Percentiles rank a stretch among this genome's conserved stretches.
These are phyloP conservation scores for Fagopyrum homotropicum DNA, from an alignment of 148 eudicot genomes.

Conservation along the genomic window DNA sequence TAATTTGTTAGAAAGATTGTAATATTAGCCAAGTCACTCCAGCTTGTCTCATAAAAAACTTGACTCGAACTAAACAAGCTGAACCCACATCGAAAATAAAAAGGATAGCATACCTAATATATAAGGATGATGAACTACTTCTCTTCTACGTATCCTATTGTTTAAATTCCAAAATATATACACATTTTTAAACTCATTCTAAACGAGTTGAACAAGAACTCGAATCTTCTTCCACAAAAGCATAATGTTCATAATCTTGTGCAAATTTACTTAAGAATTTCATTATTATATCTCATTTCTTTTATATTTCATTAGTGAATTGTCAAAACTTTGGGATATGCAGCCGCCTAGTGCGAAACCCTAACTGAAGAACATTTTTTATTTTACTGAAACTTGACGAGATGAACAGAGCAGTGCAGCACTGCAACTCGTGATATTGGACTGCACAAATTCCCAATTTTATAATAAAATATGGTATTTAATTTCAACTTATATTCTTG, in stretches of 20 bases:
- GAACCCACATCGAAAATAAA: no score
- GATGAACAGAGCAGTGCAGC: neutral
- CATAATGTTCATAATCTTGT: neutral
- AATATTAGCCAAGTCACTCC: no score
- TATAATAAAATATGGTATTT: neutral
- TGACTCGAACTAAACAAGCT: no score
- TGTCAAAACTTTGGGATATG: slow-evolving; percentile 23
- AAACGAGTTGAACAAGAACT: no score
- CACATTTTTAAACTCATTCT: no score
- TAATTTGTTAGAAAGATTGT: no score
- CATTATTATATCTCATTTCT: neutral
- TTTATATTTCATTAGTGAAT: neutral
- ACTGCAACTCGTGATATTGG: neutral
- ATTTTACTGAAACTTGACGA: neutral
- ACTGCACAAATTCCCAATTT: neutral
- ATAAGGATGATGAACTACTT: no score
- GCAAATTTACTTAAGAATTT: neutral
- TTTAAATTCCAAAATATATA: no score
- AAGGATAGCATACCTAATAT: no score
- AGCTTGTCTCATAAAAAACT: no score
- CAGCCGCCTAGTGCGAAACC: slow-evolving; percentile 23
- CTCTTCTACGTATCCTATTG: no score
- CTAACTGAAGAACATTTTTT: neutral
- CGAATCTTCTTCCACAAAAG: no score
- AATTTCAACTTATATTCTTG: slow-evolving; percentile 1